Evolutionary conservation across 345 rosid species (phyloP).

Genomic region (Kandelia obovata): DNA sequence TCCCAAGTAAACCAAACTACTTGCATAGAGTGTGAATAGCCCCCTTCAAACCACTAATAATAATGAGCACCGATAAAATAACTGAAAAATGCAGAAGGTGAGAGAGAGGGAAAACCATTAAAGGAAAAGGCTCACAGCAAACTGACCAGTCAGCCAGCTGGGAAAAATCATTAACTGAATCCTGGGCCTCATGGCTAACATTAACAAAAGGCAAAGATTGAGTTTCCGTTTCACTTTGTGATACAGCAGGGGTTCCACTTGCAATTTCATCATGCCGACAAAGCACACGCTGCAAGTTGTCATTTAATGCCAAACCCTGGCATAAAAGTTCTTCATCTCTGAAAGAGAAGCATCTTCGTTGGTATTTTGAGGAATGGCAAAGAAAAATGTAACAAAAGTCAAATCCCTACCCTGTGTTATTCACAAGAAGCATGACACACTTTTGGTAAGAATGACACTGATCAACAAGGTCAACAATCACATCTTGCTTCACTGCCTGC

Average conservation of each 20-base stretch:
- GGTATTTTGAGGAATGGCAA: constrained; percentile 13
- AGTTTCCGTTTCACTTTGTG: constrained; percentile 28
- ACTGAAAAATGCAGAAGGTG: not conserved
- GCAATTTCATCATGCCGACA: constrained; percentile 70
- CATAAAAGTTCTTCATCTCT: constrained; percentile 79
- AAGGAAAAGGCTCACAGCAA: too few relatives aligned
- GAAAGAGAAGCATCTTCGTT: constrained; percentile 21
- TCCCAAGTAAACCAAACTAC: too few relatives aligned
- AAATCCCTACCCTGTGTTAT: constrained; percentile 54
- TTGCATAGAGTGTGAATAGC: not conserved
- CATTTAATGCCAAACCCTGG: constrained; percentile 87
- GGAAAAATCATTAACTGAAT: constrained; percentile 73
- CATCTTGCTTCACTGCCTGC: constrained; percentile 81
- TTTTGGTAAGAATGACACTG: constrained; percentile 86
- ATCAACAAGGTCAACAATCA: constrained; percentile 83
- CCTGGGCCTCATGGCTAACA: constrained; percentile 70
- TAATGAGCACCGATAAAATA: not conserved
- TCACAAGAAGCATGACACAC: constrained; percentile 78
- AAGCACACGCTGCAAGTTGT: constrained; percentile 78
- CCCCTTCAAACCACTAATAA: not conserved
- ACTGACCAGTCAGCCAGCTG: constrained; percentile 79
- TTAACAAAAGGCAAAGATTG: constrained; percentile 51
- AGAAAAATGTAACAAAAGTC: constrained; percentile 1
- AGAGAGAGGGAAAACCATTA: not conserved
- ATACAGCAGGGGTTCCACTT: constrained; percentile 45